Percentiles rank a stretch among this genome's conserved stretches.
Evolutionary conservation across 306 rosid species (phyloP).

Genomic region (Canavalia ensiformis): DNA sequence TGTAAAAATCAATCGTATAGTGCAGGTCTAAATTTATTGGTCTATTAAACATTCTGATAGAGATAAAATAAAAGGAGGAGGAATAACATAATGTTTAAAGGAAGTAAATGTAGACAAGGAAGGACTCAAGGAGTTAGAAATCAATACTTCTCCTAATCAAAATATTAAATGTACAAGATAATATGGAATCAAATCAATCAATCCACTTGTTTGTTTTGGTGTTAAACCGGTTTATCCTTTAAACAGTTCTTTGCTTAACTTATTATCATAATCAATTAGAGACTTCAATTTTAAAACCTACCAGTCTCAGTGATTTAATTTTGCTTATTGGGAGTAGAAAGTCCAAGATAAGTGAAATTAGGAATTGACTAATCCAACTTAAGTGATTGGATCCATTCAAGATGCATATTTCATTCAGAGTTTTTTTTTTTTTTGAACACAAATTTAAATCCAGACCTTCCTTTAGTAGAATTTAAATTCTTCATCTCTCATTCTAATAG

Average conservation of each 20-base stretch:
- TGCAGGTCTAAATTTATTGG: not conserved
- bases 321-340: not conserved
- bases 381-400: not conserved
- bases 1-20: not conserved
- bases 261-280: not conserved
- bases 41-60: not conserved
- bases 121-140: not conserved
- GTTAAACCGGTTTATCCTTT: not conserved
- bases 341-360: not conserved
- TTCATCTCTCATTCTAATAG: not conserved
- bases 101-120: not conserved
- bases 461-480: not conserved
- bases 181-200: slow-evolving; percentile 33
- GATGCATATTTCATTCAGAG: not conserved
- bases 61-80: not conserved
- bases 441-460: not conserved
- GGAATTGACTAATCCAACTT: slow-evolving; percentile 15
- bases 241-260: not conserved
- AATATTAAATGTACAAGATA: not conserved
- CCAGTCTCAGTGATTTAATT: not conserved
- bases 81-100: not conserved
- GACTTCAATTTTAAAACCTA: slow-evolving; percentile 3
- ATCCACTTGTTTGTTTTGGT: slow-evolving; percentile 10
- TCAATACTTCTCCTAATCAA: not conserved
- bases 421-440: too few species aligned